A percentile compares a stretch with the other conserved stretches of the same genome.
Conservation (phyloP, 2,329 filamentous ascomycete species). For the Rutstroemia sydowiana region DNA sequence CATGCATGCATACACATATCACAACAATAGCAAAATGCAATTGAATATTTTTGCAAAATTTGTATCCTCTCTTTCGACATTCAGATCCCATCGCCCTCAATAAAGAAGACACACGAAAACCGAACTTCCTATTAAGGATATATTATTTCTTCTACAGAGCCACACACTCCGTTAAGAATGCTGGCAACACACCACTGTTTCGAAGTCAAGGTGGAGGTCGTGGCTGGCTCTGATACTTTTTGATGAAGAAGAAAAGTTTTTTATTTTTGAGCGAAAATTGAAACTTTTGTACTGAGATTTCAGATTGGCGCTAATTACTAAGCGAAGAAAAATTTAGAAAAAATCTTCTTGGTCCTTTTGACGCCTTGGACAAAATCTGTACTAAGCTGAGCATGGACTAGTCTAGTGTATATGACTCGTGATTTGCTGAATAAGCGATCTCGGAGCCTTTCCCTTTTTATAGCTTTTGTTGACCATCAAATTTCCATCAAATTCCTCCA, state of each 20-base stretch:
- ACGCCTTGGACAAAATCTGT: too few species aligned
- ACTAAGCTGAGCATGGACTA: too few species aligned
- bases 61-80: constrained; percentile 68
- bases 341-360: too few species aligned
- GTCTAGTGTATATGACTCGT: too few species aligned
- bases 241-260: constrained; percentile 38
- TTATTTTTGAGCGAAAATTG: constrained; percentile 6
- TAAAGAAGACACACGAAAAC: constrained; percentile 61
- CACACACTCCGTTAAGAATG: constrained; percentile 44
- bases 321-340: background rate
- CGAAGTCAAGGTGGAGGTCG: constrained; percentile 54
- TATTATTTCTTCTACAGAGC: constrained; percentile 53
- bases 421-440: too few species aligned
- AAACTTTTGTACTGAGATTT: background rate
- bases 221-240: constrained; percentile 62
- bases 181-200: constrained; percentile 64
- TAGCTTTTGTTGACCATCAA: too few species aligned
- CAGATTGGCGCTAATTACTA: constrained; percentile 2
- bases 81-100: constrained; percentile 62
- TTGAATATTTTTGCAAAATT: background rate
- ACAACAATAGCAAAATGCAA: background rate
- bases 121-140: constrained; percentile 62
- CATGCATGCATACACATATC: too few species aligned
- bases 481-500: too few species aligned
- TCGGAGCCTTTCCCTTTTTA: too few species aligned